Percentiles rank a stretch among this genome's conserved stretches.
phyloP scores from a whole-genome alignment of 305 asterid species.

The Fraxinus nigra region DNA sequence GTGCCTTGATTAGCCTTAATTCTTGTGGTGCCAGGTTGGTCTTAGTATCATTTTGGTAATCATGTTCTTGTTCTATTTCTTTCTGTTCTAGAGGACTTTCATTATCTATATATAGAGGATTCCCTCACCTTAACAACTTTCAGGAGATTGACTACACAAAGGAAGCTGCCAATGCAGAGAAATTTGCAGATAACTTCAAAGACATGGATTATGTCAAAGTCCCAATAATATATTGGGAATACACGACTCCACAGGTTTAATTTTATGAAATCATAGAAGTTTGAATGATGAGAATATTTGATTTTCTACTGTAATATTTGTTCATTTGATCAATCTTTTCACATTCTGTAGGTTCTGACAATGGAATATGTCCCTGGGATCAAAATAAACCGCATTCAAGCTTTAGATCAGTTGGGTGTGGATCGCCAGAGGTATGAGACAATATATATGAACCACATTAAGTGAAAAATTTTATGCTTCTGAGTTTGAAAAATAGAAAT shows the following conservation, averaged over 20 bases:
- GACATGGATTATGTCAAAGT: conserved; percentile 83
- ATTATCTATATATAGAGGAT: background rate
- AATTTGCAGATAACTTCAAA: conserved; percentile 72
- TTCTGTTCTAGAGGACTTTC: background rate
- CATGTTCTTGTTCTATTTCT: background rate
- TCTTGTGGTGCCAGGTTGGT: background rate
- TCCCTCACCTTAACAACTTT: conserved; percentile 4
- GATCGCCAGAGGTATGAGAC: conserved; percentile 63
- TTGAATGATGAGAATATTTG: conserved; percentile 12
- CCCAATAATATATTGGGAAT: conserved; percentile 80
- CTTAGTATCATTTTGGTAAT: background rate
- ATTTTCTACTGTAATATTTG: conserved; percentile 18
- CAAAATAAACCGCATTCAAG: conserved; percentile 85
- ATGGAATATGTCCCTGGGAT: conserved; percentile 96
- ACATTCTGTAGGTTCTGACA: conserved; percentile 53
- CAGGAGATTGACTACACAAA: conserved; percentile 90
- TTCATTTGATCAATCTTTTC: conserved; percentile 20
- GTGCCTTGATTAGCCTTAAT: background rate
- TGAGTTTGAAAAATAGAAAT: background rate
- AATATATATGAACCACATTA: background rate
- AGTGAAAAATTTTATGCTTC: background rate
- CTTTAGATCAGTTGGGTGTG: conserved; percentile 82
- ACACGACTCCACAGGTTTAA: conserved; percentile 89
- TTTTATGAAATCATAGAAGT: conserved; percentile 14
- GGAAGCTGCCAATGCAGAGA: conserved; percentile 83